Evolutionary conservation across 2,329 filamentous ascomycete species (phyloP).

Genomic region (Basipetospora chlamydospora): DNA sequence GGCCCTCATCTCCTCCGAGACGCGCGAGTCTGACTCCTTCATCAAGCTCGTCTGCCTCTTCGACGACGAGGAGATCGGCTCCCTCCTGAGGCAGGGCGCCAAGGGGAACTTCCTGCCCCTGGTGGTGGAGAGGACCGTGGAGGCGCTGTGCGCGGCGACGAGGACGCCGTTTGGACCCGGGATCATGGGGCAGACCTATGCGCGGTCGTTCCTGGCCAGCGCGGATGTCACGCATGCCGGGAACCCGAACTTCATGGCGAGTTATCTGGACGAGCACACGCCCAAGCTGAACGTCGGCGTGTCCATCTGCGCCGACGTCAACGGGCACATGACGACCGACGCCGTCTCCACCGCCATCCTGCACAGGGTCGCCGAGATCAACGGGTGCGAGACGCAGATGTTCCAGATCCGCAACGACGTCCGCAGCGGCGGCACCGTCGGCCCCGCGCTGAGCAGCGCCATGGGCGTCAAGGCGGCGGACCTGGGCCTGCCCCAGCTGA

Average conservation of each 20-base stretch:
- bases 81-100: constrained; percentile 77
- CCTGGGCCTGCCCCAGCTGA: constrained; percentile 78
- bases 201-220: constrained; percentile 81
- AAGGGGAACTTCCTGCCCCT: constrained; percentile 75
- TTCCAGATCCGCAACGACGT: constrained; percentile 95
- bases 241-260: constrained; percentile 80
- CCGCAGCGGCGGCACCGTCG: constrained; percentile 84
- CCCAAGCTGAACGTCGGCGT: constrained; percentile 83
- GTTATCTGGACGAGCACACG: constrained; percentile 73
- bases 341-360: constrained; percentile 71
- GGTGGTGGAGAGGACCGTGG: constrained; percentile 67
- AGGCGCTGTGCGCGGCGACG: constrained; percentile 41
- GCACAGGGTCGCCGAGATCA: constrained; percentile 61
- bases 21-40: constrained; percentile 43
- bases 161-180: constrained; percentile 36
- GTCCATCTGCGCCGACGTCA: constrained; percentile 64
- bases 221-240: constrained; percentile 89
- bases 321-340: constrained; percentile 95
- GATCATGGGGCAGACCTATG: constrained; percentile 67
- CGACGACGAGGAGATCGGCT: constrained; percentile 94
- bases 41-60: constrained; percentile 91
- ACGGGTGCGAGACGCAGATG: constrained; percentile 57
- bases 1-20: constrained; percentile 57
- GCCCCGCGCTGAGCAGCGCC: constrained; percentile 68
- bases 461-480: constrained; percentile 77